Evolutionary conservation across 202 grass and related monocot species (phyloP).

Genomic region (Brachypodium distachyon): DNA sequence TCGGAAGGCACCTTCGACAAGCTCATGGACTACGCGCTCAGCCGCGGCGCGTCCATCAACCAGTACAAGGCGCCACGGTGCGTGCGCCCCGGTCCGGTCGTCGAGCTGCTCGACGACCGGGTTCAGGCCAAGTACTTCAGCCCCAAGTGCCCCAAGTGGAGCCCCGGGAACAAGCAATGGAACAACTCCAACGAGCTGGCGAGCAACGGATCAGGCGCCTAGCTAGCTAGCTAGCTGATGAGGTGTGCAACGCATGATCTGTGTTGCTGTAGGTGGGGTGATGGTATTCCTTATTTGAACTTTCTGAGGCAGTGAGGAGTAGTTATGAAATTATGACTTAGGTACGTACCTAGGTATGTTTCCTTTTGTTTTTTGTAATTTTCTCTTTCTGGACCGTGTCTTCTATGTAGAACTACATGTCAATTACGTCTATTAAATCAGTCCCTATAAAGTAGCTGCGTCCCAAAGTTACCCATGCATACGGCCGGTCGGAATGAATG

Average conservation of each 20-base stretch:
- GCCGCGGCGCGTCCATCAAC: constrained; percentile 88
- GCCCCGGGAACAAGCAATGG: constrained; percentile 72
- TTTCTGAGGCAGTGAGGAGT: constrained; percentile 8
- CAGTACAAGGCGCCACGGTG: constrained; percentile 97
- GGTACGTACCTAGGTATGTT: background rate
- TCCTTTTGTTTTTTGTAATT: constrained; percentile 18
- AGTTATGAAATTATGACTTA: constrained; percentile 21
- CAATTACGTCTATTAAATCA: constrained; percentile 7
- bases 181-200: constrained; percentile 28
- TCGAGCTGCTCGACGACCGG: constrained; percentile 80
- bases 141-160: constrained; percentile 92
- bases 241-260: background rate
- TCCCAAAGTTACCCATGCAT: background rate
- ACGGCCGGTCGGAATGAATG: no score
- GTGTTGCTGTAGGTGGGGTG: background rate
- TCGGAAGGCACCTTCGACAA: constrained; percentile 94
- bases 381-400: background rate
- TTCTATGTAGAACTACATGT: constrained; percentile 11
- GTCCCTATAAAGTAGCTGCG: background rate
- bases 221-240: background rate
- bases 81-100: constrained; percentile 60
- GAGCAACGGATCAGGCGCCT: background rate
- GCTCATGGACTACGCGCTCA: constrained; percentile 94
- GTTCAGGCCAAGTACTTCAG: constrained; percentile 64
- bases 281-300: background rate